These are phyloP conservation scores for Claviceps paspali DNA, from an alignment of 2,329 filamentous ascomycete genomes.

Conservation along the genomic window DNA sequence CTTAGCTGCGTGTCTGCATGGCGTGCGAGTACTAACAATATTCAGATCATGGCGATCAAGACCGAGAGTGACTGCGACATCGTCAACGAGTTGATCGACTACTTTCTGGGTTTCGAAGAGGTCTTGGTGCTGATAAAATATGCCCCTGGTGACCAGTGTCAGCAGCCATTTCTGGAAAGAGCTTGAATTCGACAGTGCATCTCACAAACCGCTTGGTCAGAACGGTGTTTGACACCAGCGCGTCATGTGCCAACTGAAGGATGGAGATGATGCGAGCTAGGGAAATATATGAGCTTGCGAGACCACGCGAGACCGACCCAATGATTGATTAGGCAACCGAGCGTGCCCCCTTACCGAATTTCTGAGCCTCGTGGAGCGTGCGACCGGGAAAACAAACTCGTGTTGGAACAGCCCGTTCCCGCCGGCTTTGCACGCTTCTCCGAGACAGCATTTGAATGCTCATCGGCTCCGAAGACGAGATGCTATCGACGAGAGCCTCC, in stretches of 20 bases:
- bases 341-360: constrained; percentile 29
- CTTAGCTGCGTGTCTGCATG: constrained; percentile 2
- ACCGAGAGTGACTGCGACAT: constrained; percentile 54
- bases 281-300: neutral
- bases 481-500: constrained; percentile 14
- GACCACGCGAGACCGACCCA: neutral
- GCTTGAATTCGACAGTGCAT: too few relatives aligned
- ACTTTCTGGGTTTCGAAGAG: constrained; percentile 54
- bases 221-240: constrained; percentile 35
- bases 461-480: constrained; percentile 13
- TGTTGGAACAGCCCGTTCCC: constrained; percentile 1
- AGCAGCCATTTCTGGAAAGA: neutral
- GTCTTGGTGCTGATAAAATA: constrained; percentile 63
- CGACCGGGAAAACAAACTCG: constrained; percentile 31
- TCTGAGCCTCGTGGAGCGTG: constrained; percentile 29
- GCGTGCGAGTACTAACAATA: constrained; percentile 37
- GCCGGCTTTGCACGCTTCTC: constrained; percentile 6
- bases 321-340: too few relatives aligned
- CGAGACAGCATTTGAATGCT: constrained; percentile 14
- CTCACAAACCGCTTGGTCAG: constrained; percentile 44
- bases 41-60: constrained; percentile 51
- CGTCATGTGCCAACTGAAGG: constrained; percentile 43
- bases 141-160: constrained; percentile 36
- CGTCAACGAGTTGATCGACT: constrained; percentile 60
- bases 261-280: constrained; percentile 42